Percentiles rank a stretch among this genome's conserved stretches.
These are phyloP conservation scores for Hapsidospora chrysogenum DNA, from an alignment of 495 filamentous ascomycete species.

Conservation along the genomic window DNA sequence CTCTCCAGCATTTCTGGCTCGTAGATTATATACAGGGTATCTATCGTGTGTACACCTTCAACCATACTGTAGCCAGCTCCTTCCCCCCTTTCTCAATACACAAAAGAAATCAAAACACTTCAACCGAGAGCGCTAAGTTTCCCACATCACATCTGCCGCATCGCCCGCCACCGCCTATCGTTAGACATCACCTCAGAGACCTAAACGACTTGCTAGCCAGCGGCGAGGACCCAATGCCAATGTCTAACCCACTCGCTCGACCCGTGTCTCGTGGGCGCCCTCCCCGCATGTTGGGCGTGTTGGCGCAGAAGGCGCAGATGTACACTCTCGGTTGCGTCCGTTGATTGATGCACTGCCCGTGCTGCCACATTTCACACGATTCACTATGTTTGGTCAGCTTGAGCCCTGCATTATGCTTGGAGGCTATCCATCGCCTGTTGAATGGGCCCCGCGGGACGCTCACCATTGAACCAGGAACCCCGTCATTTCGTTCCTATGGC, in stretches of 20 bases:
- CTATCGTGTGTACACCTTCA: no score
- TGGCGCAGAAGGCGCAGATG: slow-evolving; percentile 65
- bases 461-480: slow-evolving; percentile 79
- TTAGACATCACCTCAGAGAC: slow-evolving; percentile 26
- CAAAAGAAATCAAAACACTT: no score
- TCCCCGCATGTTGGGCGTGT: slow-evolving; percentile 51
- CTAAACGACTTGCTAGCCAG: slow-evolving; percentile 52
- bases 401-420: slow-evolving; percentile 3
- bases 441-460: slow-evolving; percentile 8
- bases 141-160: no score
- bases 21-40: no score
- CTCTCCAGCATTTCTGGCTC: no score
- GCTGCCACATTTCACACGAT: slow-evolving; percentile 75
- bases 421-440: no score
- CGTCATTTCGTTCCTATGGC: slow-evolving; percentile 43
- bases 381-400: slow-evolving; percentile 43
- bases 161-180: background rate
- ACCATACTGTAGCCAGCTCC: no score
- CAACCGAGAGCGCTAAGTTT: no score
- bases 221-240: slow-evolving; percentile 30
- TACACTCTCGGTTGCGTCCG: slow-evolving; percentile 51
- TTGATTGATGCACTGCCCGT: slow-evolving; percentile 67
- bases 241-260: slow-evolving; percentile 10
- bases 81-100: no score
- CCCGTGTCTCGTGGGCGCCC: slow-evolving; percentile 39